A percentile compares a stretch with the other conserved stretches of the same genome.
phyloP scores from a whole-genome alignment of 2,329 filamentous ascomycete genomes.

The Colletotrichum ledebouriae region DNA sequence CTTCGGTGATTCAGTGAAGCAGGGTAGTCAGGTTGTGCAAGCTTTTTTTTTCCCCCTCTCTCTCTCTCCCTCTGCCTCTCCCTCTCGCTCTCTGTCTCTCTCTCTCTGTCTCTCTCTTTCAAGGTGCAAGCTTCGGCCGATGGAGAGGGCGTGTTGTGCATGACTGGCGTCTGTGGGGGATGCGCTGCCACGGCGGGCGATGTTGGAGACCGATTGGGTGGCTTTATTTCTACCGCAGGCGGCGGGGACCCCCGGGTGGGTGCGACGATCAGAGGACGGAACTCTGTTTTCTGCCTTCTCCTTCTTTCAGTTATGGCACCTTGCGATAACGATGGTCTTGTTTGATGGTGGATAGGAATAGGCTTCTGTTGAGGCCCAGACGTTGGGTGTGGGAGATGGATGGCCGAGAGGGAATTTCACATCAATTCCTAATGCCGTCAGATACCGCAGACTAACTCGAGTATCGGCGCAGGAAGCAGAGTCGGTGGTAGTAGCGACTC shows the following conservation, averaged over 20 bases:
- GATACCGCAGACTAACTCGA: too few species aligned
- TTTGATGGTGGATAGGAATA: slow-evolving; percentile 11
- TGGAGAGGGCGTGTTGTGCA: slow-evolving; percentile 37
- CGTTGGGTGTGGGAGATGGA: not conserved
- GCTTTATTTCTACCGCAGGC: slow-evolving; percentile 29
- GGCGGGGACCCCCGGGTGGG: slow-evolving; percentile 7
- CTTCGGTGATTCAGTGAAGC: slow-evolving; percentile 32
- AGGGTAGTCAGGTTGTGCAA: slow-evolving; percentile 25
- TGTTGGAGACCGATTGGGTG: slow-evolving; percentile 36
- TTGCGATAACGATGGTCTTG: not conserved
- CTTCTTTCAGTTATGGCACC: not conserved
- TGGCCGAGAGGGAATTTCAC: not conserved
- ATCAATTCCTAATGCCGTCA: too few species aligned
- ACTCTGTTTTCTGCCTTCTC: slow-evolving; percentile 18
- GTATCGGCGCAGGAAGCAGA: not conserved
- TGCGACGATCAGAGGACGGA: slow-evolving; percentile 22
- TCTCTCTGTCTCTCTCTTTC: not conserved
- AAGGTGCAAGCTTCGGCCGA: slow-evolving; percentile 39
- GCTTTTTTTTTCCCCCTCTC: not conserved
- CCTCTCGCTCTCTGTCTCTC: not conserved
- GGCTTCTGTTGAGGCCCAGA: slow-evolving; percentile 30
- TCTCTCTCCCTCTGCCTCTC: too few species aligned
- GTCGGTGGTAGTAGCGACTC: not conserved
- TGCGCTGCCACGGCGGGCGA: slow-evolving; percentile 28
- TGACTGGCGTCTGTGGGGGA: slow-evolving; percentile 39